phyloP scores from a whole-genome alignment of 352 stramenopile genomes.

The Globisporangium abappressorium region DNA sequence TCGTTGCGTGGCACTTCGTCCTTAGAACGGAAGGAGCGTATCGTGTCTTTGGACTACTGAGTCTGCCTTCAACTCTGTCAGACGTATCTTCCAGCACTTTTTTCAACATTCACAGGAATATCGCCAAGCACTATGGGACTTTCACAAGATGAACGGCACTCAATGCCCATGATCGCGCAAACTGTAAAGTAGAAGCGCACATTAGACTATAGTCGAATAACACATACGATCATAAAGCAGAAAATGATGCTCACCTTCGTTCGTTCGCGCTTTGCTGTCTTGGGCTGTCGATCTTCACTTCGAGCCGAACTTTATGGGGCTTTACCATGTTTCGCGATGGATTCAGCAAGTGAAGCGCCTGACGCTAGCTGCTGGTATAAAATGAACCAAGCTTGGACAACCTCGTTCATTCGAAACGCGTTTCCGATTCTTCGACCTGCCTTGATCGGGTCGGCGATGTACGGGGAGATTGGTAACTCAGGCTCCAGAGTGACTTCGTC shows the following conservation, averaged over 20 bases:
- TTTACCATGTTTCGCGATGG: background rate
- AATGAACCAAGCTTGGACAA: constrained; percentile 35
- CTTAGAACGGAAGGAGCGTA: background rate
- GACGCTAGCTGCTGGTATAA: constrained; percentile 33
- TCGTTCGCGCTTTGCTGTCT: background rate
- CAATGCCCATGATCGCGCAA: background rate
- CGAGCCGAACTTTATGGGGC: background rate
- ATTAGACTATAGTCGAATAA: background rate
- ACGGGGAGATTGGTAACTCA: constrained; percentile 46
- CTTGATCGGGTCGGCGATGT: constrained; percentile 76
- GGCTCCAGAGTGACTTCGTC: constrained; percentile 39
- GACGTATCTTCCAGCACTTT: background rate
- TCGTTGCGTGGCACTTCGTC: background rate
- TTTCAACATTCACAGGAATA: background rate
- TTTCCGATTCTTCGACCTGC: constrained; percentile 68
- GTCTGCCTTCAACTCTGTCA: background rate
- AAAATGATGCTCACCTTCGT: background rate
- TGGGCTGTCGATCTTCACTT: background rate
- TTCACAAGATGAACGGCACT: constrained; percentile 2
- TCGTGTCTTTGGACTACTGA: background rate
- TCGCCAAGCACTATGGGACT: background rate
- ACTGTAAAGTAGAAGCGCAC: background rate
- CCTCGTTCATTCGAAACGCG: constrained; percentile 81
- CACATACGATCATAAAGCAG: background rate
- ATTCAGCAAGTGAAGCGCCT: constrained; percentile 23